These are phyloP conservation scores for Aphanomyces stellatus DNA, from an alignment of 352 stramenopile species.

Conservation along the genomic window DNA sequence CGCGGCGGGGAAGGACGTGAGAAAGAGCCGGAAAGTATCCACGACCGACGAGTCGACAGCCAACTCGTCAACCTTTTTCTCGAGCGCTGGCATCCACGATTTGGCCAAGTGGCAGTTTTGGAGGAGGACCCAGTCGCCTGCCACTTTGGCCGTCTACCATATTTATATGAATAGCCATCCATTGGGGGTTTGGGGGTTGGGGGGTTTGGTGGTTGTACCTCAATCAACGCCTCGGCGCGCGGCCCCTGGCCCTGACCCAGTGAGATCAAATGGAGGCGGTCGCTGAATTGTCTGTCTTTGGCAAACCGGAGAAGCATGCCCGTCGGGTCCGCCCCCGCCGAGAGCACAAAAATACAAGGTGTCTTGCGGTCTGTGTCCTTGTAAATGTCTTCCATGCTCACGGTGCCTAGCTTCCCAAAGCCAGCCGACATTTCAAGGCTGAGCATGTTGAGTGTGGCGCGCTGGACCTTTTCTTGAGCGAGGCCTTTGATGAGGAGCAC, in stretches of 20 bases:
- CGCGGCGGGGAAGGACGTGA: slow-evolving; percentile 86
- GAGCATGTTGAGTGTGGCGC: slow-evolving; percentile 82
- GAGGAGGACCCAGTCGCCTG: slow-evolving; percentile 89
- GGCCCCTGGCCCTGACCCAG: slow-evolving; percentile 89
- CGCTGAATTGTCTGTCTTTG: slow-evolving; percentile 80
- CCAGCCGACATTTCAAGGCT: slow-evolving; percentile 68
- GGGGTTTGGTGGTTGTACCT: too few species aligned
- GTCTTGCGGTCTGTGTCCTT: slow-evolving; percentile 86
- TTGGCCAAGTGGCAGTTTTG: slow-evolving; percentile 94
- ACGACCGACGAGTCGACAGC: slow-evolving; percentile 43
- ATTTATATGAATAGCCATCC: background rate
- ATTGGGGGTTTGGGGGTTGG: background rate
- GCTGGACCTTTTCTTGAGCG: slow-evolving; percentile 85
- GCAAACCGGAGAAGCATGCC: slow-evolving; percentile 90
- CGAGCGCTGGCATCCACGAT: slow-evolving; percentile 90
- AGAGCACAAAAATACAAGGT: slow-evolving; percentile 92
- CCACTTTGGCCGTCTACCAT: slow-evolving; percentile 39
- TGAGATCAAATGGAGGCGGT: slow-evolving; percentile 87
- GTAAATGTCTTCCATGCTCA: slow-evolving; percentile 92
- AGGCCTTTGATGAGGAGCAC: slow-evolving; percentile 69
- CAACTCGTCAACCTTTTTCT: slow-evolving; percentile 86
- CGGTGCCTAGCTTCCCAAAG: slow-evolving; percentile 76
- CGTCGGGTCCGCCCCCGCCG: slow-evolving; percentile 86
- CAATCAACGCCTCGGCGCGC: slow-evolving; percentile 85
- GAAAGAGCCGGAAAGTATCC: slow-evolving; percentile 84